A percentile compares a stretch with the other conserved stretches of the same genome.
Conservation (phyloP, 2,329 filamentous ascomycete genomes). For the Aspergillus proliferans region DNA sequence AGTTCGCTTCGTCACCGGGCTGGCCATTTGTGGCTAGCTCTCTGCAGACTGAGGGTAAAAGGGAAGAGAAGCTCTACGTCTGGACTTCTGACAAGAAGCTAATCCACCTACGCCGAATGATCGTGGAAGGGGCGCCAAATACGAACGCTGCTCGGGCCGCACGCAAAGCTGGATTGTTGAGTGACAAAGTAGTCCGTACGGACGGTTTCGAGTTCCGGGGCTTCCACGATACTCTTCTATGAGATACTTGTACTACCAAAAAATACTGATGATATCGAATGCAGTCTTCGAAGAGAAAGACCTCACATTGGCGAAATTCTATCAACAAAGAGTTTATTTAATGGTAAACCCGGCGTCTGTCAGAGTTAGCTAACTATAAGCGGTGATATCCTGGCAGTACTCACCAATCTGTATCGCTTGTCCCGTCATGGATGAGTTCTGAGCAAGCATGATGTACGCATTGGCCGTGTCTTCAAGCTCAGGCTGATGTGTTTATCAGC, state of each 20-base stretch:
- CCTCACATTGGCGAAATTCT: background rate
- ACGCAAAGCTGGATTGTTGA: conserved; percentile 35
- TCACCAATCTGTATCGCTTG: conserved; percentile 40
- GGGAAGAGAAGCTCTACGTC: conserved; percentile 24
- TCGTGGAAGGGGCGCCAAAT: conserved; percentile 34
- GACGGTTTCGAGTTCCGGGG: conserved; percentile 19
- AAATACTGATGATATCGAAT: background rate
- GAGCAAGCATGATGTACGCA: conserved; percentile 34
- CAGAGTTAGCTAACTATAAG: conserved; percentile 7
- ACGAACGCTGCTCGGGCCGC: conserved; percentile 32
- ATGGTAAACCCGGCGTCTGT: conserved; percentile 30
- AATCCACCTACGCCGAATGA: conserved; percentile 32
- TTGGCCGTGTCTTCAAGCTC: conserved; percentile 39
- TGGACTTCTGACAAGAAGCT: conserved; percentile 32
- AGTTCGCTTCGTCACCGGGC: conserved; percentile 27
- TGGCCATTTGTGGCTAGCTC: conserved; percentile 29
- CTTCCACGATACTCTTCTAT: conserved; percentile 31
- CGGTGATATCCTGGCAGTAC: conserved; percentile 5
- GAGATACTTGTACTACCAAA: conserved; percentile 12
- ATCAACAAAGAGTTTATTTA: conserved; percentile 4
- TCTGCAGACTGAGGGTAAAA: conserved; percentile 19
- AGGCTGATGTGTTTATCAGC: conserved; percentile 21
- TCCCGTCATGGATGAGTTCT: conserved; percentile 43
- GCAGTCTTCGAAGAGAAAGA: background rate
- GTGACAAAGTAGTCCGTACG: conserved; percentile 22